A percentile compares a stretch with the other conserved stretches of the same genome.
phyloP scores from a whole-genome alignment of 345 rosid genomes.

The Boechera stricta region DNA sequence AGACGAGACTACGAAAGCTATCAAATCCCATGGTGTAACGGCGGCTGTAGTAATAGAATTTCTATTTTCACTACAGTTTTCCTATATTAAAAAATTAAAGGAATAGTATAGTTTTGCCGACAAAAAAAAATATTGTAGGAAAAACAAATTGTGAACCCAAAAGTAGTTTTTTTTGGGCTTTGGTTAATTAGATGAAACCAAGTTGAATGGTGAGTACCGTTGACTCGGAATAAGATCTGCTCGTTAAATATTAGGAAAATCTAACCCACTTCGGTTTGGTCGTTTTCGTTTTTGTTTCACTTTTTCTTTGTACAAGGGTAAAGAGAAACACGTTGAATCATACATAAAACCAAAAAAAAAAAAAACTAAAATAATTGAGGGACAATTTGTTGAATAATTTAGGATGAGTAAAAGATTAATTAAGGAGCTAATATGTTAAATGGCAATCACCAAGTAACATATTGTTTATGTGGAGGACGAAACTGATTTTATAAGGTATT shows the following conservation, averaged over 20 bases:
- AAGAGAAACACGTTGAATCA: not conserved
- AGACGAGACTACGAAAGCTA: too few species aligned
- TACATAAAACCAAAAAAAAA: not conserved
- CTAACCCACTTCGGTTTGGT: not conserved
- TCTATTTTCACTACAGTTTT: not conserved
- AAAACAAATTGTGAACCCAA: not conserved
- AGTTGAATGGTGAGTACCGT: not conserved
- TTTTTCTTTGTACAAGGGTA: not conserved
- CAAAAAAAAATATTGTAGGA: not conserved
- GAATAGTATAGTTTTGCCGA: not conserved
- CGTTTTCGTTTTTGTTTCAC: not conserved
- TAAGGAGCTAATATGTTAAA: not conserved
- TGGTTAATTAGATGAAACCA: not conserved
- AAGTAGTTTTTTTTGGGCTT: constrained; percentile 2
- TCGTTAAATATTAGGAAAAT: not conserved
- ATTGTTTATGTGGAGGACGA: not conserved
- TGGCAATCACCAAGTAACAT: not conserved
- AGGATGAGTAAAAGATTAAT: not conserved
- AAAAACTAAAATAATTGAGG: not conserved
- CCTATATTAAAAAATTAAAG: not conserved
- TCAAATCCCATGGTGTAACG: too few species aligned
- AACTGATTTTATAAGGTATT: not conserved
- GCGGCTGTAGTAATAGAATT: not conserved
- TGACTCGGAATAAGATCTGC: not conserved
- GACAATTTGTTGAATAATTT: not conserved